These are phyloP conservation scores for Protostelium mycophagum DNA, from an alignment of 78 protist genomes.

Conservation along the genomic window DNA sequence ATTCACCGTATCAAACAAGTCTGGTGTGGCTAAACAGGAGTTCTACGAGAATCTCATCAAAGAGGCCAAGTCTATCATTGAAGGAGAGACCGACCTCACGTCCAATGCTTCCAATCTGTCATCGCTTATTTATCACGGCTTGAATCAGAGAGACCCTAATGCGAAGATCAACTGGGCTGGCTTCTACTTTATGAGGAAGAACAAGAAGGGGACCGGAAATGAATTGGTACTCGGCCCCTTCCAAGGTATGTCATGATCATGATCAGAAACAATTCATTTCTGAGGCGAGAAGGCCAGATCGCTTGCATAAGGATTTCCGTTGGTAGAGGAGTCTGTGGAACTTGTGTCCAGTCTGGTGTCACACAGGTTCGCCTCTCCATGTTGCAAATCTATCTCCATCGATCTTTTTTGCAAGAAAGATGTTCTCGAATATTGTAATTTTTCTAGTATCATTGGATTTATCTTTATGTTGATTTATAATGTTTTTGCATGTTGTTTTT, in stretches of 20 bases:
- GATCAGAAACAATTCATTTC: not conserved
- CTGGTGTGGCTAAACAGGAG: not conserved
- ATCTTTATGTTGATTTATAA: too few relatives aligned
- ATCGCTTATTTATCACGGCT: not conserved
- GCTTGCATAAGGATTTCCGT: constrained; percentile 9
- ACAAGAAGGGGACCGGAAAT: not conserved
- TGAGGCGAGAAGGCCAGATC: not conserved
- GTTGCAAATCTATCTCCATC: too few relatives aligned
- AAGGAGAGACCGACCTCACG: not conserved
- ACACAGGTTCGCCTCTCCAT: not conserved
- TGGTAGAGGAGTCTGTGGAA: constrained; percentile 11
- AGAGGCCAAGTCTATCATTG: not conserved
- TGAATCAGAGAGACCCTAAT: not conserved
- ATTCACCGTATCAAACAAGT: not conserved
- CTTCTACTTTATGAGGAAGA: not conserved
- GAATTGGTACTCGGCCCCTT: constrained; percentile 3
- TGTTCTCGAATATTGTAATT: too few relatives aligned
- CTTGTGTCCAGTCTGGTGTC: not conserved
- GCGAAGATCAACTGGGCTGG: constrained; percentile 10
- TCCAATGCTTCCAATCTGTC: not conserved
- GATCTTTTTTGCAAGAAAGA: too few relatives aligned
- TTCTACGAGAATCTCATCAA: not conserved
- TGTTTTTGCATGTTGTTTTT: too few relatives aligned
- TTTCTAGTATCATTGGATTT: too few relatives aligned
- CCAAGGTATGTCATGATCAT: constrained; percentile 1